Evolutionary conservation across 1,284 basidiomycete genomes (phyloP), one percentile per base, ranked within the genome.

Genomic region (Fereydounia khargensis): DNA sequence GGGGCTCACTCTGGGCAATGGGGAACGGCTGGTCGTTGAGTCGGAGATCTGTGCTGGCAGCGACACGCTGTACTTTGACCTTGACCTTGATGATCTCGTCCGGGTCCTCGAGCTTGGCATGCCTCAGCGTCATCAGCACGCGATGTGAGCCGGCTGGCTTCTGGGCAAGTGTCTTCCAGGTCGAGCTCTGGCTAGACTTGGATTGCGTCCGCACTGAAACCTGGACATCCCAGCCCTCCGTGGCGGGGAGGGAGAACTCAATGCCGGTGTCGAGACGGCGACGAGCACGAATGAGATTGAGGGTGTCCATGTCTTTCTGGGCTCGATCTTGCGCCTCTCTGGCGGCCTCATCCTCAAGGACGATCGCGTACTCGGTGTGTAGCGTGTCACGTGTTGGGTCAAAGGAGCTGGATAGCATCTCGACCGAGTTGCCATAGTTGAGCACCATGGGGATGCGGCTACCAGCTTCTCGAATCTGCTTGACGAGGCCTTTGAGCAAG

Each of bases 141-240:
- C 47, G 24, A 14, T 50, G 49, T 10, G 50, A 52, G 7, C 32
- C 41, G 22, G 46, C 21, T 1, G 54, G 38, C 11, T 28, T 33
- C 18, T 50, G 51, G 20, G 54, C 61, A 21, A 40, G 42, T 6
- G 83, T 32, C 81, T 81, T 2, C 87, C 87, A 58, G 83, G 82
- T 86, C 84, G 48, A 82, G 81, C 40, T 86, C 83, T 4, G 84
- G 84, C 83, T 19, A 44, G 63, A 49, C 4, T 35, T 36, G 25
- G 51, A 52, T 37, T 57, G 31, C 17, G 40, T 39, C 6, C 34
- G 22, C 14, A 50, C 60, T 7, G 86, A 20, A 82, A 82, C 79
- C 62, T 87, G 88, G 0, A 94, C 84, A 68, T 96, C 91, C 94
- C 94, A 98, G 7, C 90, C 89, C 60, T 91, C 85, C 4, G 80